Conservation (phyloP, 192 early-diverging fungal species). For the Coemansia sp. region DNA sequence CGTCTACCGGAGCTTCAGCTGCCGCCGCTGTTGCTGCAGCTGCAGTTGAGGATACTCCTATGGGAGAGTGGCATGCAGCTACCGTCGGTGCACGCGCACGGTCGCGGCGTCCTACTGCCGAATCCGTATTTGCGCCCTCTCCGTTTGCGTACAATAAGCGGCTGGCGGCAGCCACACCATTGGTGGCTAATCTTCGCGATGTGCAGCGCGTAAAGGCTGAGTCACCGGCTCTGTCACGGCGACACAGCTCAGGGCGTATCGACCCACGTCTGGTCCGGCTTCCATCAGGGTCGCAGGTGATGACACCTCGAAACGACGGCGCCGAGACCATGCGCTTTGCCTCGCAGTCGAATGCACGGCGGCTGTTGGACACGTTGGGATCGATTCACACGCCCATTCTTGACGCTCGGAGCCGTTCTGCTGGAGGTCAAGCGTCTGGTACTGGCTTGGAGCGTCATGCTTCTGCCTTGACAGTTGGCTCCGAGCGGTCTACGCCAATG, state of each 20-base stretch:
- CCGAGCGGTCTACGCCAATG: conserved; percentile 14
- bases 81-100: conserved; percentile 23
- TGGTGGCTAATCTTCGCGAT: conserved; percentile 42
- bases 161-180: conserved; percentile 42
- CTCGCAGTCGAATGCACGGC: conserved; percentile 45
- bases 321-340: conserved; percentile 12
- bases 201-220: conserved; percentile 29
- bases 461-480: background rate
- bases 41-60: background rate
- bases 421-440: background rate
- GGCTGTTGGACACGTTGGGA: conserved; percentile 42
- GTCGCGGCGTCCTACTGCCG: conserved; percentile 30
- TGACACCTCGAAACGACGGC: conserved; percentile 5
- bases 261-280: conserved; percentile 15
- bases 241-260: conserved; percentile 34
- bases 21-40: background rate
- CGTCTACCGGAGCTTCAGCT: background rate
- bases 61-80: conserved; percentile 16
- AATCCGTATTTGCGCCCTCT: conserved; percentile 43
- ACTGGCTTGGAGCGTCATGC: background rate
- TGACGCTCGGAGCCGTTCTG: conserved; percentile 30
- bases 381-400: conserved; percentile 43
- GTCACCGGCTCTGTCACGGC: conserved; percentile 28
- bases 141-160: conserved; percentile 54
- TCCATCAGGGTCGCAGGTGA: conserved; percentile 7